A percentile compares a stretch with the other conserved stretches of the same genome.
These are phyloP conservation scores for Starmerella gropengiesseri DNA, from an alignment of 805 yeast genomes.

Conservation along the genomic window DNA sequence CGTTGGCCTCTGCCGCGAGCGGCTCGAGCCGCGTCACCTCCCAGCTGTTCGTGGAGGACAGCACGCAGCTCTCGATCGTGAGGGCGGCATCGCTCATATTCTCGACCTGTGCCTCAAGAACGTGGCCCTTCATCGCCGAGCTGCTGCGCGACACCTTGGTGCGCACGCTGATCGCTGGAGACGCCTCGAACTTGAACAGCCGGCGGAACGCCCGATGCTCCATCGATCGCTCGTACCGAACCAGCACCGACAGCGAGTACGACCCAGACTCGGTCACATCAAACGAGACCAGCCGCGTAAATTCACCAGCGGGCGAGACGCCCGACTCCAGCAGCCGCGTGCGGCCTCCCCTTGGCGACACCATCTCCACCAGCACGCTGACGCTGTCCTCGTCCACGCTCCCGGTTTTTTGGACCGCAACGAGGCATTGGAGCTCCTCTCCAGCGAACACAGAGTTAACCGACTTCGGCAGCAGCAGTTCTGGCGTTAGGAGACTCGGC, in stretches of 20 bases:
- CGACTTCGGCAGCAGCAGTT: slow-evolving; percentile 25
- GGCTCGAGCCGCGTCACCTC: slow-evolving; percentile 11
- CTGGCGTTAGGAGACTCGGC: slow-evolving; percentile 17
- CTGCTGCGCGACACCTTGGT: slow-evolving; percentile 23
- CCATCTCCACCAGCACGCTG: slow-evolving; percentile 2
- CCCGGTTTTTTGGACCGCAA: slow-evolving; percentile 15
- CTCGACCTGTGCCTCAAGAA: slow-evolving; percentile 30
- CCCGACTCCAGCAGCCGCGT: not conserved
- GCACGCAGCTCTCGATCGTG: slow-evolving; percentile 26
- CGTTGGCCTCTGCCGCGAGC: slow-evolving; percentile 6
- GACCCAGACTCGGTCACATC: slow-evolving; percentile 26
- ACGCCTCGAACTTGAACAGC: slow-evolving; percentile 26
- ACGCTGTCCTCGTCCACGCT: slow-evolving; percentile 1
- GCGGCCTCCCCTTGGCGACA: slow-evolving; percentile 10
- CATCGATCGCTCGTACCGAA: slow-evolving; percentile 19
- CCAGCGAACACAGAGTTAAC: slow-evolving; percentile 28
- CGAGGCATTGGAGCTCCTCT: slow-evolving; percentile 26
- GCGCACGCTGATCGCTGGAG: slow-evolving; percentile 28
- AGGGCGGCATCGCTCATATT: slow-evolving; percentile 26
- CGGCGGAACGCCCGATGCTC: slow-evolving; percentile 22
- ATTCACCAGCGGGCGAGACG: not conserved
- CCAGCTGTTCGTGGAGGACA: slow-evolving; percentile 26
- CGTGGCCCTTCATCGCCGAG: slow-evolving; percentile 10
- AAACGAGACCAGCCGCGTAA: slow-evolving; percentile 7
- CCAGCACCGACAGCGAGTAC: slow-evolving; percentile 23